Evolutionary conservation across 2,329 filamentous ascomycete species (phyloP).

Genomic region (Endothia cerciana): DNA sequence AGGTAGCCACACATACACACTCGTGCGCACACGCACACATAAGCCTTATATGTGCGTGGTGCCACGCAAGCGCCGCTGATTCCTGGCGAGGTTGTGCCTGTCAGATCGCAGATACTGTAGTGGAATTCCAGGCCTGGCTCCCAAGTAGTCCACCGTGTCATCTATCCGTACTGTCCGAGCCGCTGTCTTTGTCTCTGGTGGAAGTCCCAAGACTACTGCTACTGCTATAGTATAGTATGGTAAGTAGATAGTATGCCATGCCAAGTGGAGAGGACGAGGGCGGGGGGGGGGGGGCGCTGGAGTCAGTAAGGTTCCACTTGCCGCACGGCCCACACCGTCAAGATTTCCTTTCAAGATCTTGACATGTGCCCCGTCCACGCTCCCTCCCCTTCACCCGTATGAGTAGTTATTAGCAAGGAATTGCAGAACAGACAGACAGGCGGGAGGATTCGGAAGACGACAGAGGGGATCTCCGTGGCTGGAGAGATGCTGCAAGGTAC

Average conservation of each 20-base stretch:
- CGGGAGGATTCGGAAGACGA: no score
- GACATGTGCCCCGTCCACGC: not conserved
- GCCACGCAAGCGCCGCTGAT: not conserved
- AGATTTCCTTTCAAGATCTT: not conserved
- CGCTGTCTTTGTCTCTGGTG: no score
- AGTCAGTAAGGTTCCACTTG: not conserved
- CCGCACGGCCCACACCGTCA: conserved; percentile 2
- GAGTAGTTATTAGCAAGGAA: no score
- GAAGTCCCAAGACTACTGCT: no score
- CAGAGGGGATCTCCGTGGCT: no score
- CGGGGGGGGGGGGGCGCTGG: no score
- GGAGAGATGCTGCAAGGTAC: not conserved
- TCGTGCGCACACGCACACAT: not conserved
- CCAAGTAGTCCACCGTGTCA: no score
- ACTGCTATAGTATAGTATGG: not conserved
- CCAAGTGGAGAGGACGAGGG: not conserved
- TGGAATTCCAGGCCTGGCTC: no score
- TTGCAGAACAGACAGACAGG: no score
- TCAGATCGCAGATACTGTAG: not conserved
- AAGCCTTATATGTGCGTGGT: not conserved
- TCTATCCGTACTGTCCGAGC: no score
- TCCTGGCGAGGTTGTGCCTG: not conserved
- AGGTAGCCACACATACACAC: conserved; percentile 1
- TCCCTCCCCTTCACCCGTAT: no score
- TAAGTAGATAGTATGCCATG: not conserved